Evolutionary conservation across 352 stramenopile species (phyloP), one percentile per base, ranked within the genome.

Genomic region (Aphanomyces stellatus): DNA sequence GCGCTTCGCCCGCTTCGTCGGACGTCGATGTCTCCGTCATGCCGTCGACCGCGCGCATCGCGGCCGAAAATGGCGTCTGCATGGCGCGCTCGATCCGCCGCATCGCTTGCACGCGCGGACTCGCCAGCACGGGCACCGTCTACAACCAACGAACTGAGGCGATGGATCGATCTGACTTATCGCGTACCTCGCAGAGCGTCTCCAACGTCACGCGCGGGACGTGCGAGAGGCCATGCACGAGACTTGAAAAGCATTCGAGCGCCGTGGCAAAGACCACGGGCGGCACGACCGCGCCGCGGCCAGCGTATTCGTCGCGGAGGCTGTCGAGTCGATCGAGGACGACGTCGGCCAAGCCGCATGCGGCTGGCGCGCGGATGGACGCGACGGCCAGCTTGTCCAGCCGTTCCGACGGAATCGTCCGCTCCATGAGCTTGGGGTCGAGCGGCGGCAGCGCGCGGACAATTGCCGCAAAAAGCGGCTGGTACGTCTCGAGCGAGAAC

Each of bases 261-360:
- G 60, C 60, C 7, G 60, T 31, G 19, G 33, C 40, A 48, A 55
- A 67, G 6, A 57, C 60, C 11, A 35, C 8, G 11, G n/a, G 19
- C 7, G 60, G 60, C 13, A 67, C 60, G 0, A 22, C n/a, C 25
- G 60, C 60, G 11, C 28, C 31, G 10, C 60, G 60, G 3, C 60
- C 60, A 17, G 40, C 42, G 35, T 67, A 67, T 48, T 67, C 27
- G 19, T 48, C 31, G 19, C 51, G 34, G 17, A 67, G 49, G 60
- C 88, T 76, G 53, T 90, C 75, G 0, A 93, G 69, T 31, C 90
- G 72, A 37, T 65, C 62, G 43, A 90, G 73, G 13, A 85, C 51
- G 19, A 72, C 74, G 15, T 62, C 41, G 24, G 73, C 67, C 5
- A 90, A 67, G 2, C 85, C 83, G 11, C 75, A 80, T 8, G 76